Evolutionary conservation across 805 yeast species (phyloP).

Genomic region (Wickerhamomyces kurtzmanii): DNA sequence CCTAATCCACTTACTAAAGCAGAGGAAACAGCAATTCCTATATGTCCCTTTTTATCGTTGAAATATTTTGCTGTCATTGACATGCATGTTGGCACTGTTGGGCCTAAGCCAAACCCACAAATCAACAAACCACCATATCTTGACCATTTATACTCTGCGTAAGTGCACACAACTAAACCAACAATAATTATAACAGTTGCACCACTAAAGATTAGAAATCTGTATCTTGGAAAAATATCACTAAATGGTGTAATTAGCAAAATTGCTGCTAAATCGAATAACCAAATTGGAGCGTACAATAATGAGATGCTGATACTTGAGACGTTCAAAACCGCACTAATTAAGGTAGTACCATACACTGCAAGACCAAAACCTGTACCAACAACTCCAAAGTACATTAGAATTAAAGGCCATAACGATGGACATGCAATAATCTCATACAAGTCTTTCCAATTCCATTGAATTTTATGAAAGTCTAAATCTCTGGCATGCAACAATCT

Average conservation of each 20-base stretch:
- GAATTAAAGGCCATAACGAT: constrained; percentile 69
- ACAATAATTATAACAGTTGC: constrained; percentile 60
- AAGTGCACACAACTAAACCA: constrained; percentile 72
- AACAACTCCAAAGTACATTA: constrained; percentile 90
- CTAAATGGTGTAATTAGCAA: constrained; percentile 71
- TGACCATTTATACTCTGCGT: constrained; percentile 64
- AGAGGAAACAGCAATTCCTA: constrained; percentile 75
- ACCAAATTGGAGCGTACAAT: constrained; percentile 84
- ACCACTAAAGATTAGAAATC: constrained; percentile 54
- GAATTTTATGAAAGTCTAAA: constrained; percentile 35
- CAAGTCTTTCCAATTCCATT: constrained; percentile 58
- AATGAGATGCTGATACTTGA: constrained; percentile 60
- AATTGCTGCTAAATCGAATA: constrained; percentile 73
- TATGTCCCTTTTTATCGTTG: constrained; percentile 63
- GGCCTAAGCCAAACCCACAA: constrained; percentile 83
- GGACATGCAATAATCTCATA: constrained; percentile 44
- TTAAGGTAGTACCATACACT: constrained; percentile 75
- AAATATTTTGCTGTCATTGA: constrained; percentile 75
- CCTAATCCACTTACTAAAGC: constrained; percentile 85
- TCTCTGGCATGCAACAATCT: constrained; percentile 47
- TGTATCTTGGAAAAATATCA: constrained; percentile 48
- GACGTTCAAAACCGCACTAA: constrained; percentile 50
- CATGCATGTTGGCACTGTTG: constrained; percentile 86
- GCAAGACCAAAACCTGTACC: constrained; percentile 87
- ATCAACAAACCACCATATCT: constrained; percentile 73